A percentile compares a stretch with the other conserved stretches of the same genome.
These are phyloP conservation scores for Penicillium herquei DNA, from an alignment of 495 filamentous ascomycete genomes.

Conservation along the genomic window DNA sequence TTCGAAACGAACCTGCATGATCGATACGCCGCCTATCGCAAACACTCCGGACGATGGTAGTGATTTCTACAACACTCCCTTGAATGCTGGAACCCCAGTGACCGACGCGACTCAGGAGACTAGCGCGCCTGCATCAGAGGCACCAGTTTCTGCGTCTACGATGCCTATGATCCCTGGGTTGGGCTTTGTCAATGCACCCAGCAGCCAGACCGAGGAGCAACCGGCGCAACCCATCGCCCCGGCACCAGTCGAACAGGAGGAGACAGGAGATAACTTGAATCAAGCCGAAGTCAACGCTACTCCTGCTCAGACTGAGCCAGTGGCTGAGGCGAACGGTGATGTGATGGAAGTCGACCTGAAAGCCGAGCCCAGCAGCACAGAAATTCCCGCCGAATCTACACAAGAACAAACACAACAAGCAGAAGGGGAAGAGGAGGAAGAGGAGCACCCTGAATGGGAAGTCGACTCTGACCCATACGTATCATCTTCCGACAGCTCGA, in stretches of 20 bases:
- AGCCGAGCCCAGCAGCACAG: conserved; percentile 10
- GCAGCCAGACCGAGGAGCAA: conserved; percentile 17
- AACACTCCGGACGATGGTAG: conserved; percentile 39
- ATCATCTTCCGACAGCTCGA: conserved; percentile 53
- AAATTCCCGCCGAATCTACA: conserved; percentile 3
- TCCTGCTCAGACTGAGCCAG: conserved; percentile 8
- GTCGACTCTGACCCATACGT: conserved; percentile 63
- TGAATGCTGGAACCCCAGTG: conserved; percentile 27
- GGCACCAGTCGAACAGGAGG: conserved; percentile 4
- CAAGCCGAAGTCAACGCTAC: conserved; percentile 2
- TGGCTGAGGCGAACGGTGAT: conserved; percentile 12
- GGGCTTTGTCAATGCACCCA: conserved; percentile 32
- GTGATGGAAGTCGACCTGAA: conserved; percentile 38
- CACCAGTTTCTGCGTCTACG: conserved; percentile 9
- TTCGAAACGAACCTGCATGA: conserved; percentile 22
- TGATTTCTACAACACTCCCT: conserved; percentile 45
- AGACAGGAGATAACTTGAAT: neutral
- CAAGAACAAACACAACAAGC: conserved; percentile 12
- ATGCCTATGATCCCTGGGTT: conserved; percentile 39
- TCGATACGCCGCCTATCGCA: conserved; percentile 37
- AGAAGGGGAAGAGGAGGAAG: conserved; percentile 45
- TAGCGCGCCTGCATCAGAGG: conserved; percentile 5
- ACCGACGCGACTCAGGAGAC: conserved; percentile 1
- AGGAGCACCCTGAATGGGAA: conserved; percentile 70
- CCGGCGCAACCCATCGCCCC: conserved; percentile 8